phyloP scores from a whole-genome alignment of 108 stramenopile genomes.

The Pseudonitzschia multistriata region DNA sequence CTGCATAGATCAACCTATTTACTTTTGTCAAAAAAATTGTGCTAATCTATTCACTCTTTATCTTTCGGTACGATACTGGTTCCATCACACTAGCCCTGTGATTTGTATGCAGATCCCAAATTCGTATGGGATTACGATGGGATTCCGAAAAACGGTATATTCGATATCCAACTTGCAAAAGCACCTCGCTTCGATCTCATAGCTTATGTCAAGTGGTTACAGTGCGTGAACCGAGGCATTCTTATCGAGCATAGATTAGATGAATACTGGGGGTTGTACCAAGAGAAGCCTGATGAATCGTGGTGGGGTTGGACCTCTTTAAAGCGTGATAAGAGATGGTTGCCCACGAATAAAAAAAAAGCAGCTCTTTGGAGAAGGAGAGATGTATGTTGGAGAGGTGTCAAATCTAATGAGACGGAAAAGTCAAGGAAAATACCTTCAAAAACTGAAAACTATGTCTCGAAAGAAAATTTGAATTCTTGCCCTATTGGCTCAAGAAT shows the following conservation, averaged over 20 bases:
- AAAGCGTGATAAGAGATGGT: background rate
- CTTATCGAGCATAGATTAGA: slow-evolving; percentile 2
- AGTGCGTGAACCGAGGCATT: background rate
- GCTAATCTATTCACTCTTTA: too few species aligned
- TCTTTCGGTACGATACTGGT: too few species aligned
- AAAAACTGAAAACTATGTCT: background rate
- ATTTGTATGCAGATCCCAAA: slow-evolving; percentile 5
- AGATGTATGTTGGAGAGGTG: background rate
- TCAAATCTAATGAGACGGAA: background rate
- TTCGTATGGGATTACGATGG: slow-evolving; percentile 10
- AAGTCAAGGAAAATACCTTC: background rate
- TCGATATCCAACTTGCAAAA: background rate
- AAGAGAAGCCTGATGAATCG: background rate
- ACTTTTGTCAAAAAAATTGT: too few species aligned
- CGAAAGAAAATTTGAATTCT: background rate
- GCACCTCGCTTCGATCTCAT: slow-evolving; percentile 6
- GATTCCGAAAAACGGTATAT: background rate
- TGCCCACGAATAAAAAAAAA: background rate
- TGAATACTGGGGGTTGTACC: slow-evolving; percentile 14
- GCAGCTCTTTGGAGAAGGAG: background rate
- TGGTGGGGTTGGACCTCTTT: slow-evolving; percentile 7
- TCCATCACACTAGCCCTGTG: slow-evolving; percentile 7
- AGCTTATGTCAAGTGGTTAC: background rate
- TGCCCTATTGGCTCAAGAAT: background rate
- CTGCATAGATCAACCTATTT: too few species aligned